Percentiles rank a stretch among this genome's conserved stretches.
These are phyloP conservation scores for Apium graveolens DNA, from an alignment of 129 eudicot genomes.

Conservation along the genomic window DNA sequence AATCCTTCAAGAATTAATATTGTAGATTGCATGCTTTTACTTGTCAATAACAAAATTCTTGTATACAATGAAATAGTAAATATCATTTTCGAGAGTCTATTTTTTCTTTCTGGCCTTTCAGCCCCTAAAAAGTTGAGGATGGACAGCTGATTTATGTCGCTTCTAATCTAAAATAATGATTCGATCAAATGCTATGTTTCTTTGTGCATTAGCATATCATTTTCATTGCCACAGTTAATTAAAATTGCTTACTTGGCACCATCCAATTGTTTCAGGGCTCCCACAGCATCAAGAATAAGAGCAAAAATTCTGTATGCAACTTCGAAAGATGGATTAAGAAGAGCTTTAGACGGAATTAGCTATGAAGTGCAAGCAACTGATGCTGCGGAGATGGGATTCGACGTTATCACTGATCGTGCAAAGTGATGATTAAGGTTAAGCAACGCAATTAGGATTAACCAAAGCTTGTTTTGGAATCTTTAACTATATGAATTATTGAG, in stretches of 20 bases:
- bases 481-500: neutral
- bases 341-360: conserved; percentile 84
- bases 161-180: no score
- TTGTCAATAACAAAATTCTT: no score
- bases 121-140: no score
- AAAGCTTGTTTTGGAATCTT: conserved; percentile 12
- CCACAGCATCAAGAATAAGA: conserved; percentile 81
- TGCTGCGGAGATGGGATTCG: conserved; percentile 96
- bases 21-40: no score
- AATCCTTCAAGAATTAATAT: no score
- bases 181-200: neutral
- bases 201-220: no score
- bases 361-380: conserved; percentile 95
- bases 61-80: no score
- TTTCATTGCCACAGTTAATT: neutral
- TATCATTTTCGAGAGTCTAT: neutral
- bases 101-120: neutral
- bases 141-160: neutral
- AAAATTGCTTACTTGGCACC: neutral
- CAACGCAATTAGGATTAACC: neutral
- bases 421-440: conserved; percentile 28
- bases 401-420: conserved; percentile 70
- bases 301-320: conserved; percentile 87
- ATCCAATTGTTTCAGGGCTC: conserved; percentile 47
- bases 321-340: conserved; percentile 84